Conservation (phyloP, 2,329 filamentous ascomycete genomes). For the Aspergillus ruber region DNA sequence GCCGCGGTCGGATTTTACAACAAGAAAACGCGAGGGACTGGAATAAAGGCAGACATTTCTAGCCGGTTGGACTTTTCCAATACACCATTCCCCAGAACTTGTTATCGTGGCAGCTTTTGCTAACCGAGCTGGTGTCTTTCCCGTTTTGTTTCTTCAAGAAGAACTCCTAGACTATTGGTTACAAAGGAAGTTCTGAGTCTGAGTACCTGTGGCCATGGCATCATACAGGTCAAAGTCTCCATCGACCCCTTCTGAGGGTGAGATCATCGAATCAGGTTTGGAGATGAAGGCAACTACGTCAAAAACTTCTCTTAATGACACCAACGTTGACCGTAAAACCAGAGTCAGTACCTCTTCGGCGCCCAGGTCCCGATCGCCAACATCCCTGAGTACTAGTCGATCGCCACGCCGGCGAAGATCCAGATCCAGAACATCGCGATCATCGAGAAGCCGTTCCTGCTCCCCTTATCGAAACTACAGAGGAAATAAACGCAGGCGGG, state of each 20-base stretch:
- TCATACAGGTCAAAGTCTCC: constrained; percentile 44
- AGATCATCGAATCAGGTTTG: constrained; percentile 70
- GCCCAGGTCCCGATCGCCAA: constrained; percentile 39
- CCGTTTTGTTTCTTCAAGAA: constrained; percentile 18
- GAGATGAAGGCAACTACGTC: constrained; percentile 78
- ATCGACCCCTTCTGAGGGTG: constrained; percentile 75
- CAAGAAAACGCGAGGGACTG: constrained; percentile 3
- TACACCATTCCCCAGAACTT: constrained; percentile 18
- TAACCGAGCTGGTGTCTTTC: constrained; percentile 26
- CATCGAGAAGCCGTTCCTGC: constrained; percentile 33
- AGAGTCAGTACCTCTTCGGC: constrained; percentile 57
- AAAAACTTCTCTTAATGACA: constrained; percentile 67
- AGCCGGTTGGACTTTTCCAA: constrained; percentile 40
- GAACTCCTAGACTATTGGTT: not conserved
- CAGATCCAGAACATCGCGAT: constrained; percentile 21
- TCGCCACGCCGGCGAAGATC: constrained; percentile 59
- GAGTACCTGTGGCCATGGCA: constrained; percentile 34
- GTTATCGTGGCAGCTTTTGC: constrained; percentile 26
- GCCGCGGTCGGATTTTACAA: too few species aligned
- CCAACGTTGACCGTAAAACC: constrained; percentile 85
- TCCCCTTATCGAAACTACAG: constrained; percentile 36
- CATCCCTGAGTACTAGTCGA: constrained; percentile 43
- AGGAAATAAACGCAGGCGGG: constrained; percentile 37
- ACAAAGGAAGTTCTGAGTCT: constrained; percentile 1
- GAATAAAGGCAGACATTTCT: constrained; percentile 26